Conservation (phyloP, 169 alveolate species). For the Eimeria praecox region DNA sequence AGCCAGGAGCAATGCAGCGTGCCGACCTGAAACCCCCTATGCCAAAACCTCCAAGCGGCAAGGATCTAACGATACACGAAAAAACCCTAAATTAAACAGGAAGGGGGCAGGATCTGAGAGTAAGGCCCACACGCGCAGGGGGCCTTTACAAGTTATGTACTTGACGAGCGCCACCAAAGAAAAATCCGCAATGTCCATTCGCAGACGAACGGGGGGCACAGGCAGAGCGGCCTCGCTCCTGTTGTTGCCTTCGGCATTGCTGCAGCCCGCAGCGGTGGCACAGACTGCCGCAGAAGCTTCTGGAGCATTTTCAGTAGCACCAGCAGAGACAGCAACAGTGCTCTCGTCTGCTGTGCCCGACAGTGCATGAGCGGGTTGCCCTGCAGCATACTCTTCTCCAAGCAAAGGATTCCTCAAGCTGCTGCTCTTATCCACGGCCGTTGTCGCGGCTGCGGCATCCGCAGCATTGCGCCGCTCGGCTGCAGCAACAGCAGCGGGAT, state of each 20-base stretch:
- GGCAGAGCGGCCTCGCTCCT: not conserved
- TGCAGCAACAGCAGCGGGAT: slow-evolving; percentile 59
- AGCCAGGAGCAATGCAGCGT: not conserved
- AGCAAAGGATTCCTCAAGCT: not conserved
- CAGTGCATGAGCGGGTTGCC: not conserved
- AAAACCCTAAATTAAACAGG: not conserved
- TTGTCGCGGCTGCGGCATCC: not conserved
- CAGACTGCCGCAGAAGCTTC: slow-evolving; percentile 3
- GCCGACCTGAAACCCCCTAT: not conserved
- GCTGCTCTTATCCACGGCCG: not conserved
- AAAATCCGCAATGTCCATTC: slow-evolving; percentile 78
- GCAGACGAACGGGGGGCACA: slow-evolving; percentile 72
- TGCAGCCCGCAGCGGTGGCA: not conserved
- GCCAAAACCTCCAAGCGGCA: not conserved
- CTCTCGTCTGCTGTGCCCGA: not conserved
- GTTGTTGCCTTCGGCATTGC: not conserved
- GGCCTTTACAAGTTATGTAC: slow-evolving; percentile 54
- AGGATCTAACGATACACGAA: not conserved
- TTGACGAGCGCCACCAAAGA: slow-evolving; percentile 66
- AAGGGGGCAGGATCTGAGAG: not conserved
- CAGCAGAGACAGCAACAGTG: not conserved
- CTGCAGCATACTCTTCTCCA: not conserved
- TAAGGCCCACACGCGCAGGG: slow-evolving; percentile 59
- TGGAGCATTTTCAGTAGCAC: not conserved
- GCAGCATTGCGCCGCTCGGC: slow-evolving; percentile 34